Evolutionary conservation across 179 eudicot species (phyloP).

Genomic region (Carnegiea gigantea): DNA sequence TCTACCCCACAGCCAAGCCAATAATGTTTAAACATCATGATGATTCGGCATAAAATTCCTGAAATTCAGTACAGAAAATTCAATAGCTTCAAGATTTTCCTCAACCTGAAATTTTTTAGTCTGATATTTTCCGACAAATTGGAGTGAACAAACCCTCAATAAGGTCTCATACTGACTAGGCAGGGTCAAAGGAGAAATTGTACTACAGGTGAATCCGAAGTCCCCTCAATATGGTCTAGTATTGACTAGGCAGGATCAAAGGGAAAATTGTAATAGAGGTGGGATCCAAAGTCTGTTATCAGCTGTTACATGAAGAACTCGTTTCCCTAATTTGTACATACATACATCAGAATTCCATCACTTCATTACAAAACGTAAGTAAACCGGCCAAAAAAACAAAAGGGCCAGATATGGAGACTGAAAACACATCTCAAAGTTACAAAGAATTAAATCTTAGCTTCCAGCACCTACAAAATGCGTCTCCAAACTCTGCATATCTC

Average conservation of each 20-base stretch:
- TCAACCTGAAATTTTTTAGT: neutral
- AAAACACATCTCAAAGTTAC: neutral
- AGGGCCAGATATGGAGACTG: neutral
- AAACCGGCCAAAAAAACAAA: neutral
- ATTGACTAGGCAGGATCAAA: neutral
- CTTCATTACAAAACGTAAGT: neutral
- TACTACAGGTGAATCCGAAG: neutral
- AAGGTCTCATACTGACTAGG: too few species aligned
- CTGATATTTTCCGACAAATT: neutral
- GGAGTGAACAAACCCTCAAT: neutral
- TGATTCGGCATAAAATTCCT: too few species aligned
- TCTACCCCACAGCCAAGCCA: too few species aligned
- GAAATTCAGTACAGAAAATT: neutral
- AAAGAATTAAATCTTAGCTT: neutral
- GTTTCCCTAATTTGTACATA: neutral
- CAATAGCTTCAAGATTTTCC: neutral
- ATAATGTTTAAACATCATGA: too few species aligned
- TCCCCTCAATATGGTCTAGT: too few species aligned
- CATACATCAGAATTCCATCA: constrained; percentile 11
- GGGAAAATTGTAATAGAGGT: neutral
- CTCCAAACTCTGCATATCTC: neutral
- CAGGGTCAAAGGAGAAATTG: neutral
- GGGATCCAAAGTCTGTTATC: neutral
- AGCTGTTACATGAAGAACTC: neutral
- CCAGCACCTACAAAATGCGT: neutral